Conservation (phyloP, 257 asterid genomes). For the Capsicum rhomboideum region DNA sequence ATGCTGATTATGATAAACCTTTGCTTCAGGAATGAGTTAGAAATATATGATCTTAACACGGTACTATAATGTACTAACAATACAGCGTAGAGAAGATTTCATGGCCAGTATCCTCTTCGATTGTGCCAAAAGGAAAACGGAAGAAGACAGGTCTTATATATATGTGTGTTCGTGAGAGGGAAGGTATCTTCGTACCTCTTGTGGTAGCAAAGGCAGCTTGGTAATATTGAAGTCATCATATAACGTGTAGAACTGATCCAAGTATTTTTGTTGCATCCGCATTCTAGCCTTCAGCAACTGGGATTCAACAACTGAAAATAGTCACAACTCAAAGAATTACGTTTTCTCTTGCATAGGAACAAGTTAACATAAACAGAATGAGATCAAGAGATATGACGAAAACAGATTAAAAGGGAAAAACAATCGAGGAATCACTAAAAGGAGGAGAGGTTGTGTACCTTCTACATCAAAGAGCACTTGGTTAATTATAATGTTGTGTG, state of each 20-base stretch:
- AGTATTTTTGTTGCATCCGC: constrained; percentile 88
- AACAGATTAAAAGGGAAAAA: not conserved
- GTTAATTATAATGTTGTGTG: constrained; percentile 90
- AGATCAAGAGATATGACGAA: not conserved
- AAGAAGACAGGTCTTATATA: not conserved
- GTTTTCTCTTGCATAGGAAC: not conserved
- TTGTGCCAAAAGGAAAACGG: not conserved
- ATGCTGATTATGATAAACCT: not conserved
- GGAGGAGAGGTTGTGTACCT: constrained; percentile 31
- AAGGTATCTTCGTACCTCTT: constrained; percentile 51
- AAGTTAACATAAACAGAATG: not conserved
- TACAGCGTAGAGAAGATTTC: not conserved
- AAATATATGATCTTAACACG: not conserved
- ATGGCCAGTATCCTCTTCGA: not conserved
- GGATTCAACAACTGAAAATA: constrained; percentile 55
- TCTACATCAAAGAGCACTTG: constrained; percentile 93
- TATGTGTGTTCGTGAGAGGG: not conserved
- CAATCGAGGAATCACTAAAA: not conserved
- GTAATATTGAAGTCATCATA: constrained; percentile 89
- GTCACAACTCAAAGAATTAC: not conserved
- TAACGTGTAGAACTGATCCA: constrained; percentile 84
- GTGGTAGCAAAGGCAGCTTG: constrained; percentile 91
- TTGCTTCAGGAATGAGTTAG: not conserved
- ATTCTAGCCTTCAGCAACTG: constrained; percentile 86
- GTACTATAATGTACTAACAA: not conserved